These are phyloP conservation scores for Melastoma malabathricum DNA, from an alignment of 345 rosid species.

Conservation along the genomic window DNA sequence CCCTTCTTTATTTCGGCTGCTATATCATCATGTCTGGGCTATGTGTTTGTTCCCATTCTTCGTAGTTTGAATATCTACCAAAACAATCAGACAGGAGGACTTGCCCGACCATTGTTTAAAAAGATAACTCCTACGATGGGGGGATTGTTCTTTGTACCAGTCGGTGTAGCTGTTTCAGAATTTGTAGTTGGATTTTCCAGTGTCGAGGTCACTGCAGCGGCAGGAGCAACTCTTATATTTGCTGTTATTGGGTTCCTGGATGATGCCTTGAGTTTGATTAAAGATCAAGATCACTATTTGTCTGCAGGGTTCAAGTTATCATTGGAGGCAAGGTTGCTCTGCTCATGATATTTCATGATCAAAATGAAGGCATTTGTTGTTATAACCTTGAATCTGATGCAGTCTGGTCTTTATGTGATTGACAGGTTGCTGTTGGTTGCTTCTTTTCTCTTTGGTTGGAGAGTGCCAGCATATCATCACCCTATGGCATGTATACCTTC, in stretches of 20 bases:
- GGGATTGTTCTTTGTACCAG: slow-evolving; percentile 64
- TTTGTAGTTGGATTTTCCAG: slow-evolving; percentile 41
- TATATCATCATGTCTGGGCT: slow-evolving; percentile 51
- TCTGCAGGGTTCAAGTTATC: slow-evolving; percentile 38
- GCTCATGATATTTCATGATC: neutral
- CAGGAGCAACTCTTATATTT: slow-evolving; percentile 52
- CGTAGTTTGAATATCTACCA: slow-evolving; percentile 37
- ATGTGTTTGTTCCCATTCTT: slow-evolving; percentile 60
- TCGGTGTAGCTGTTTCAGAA: slow-evolving; percentile 60
- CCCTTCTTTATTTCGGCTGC: slow-evolving; percentile 55
- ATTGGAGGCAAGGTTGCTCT: slow-evolving; percentile 40
- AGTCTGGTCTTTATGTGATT: neutral
- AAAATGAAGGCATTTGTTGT: neutral
- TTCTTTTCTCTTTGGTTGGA: slow-evolving; percentile 80
- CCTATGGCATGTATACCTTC: slow-evolving; percentile 98
- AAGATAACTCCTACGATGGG: slow-evolving; percentile 75
- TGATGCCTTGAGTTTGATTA: slow-evolving; percentile 38
- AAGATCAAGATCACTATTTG: slow-evolving; percentile 28
- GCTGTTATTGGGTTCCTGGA: slow-evolving; percentile 60
- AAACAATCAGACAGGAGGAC: slow-evolving; percentile 27
- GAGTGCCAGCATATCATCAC: slow-evolving; percentile 44
- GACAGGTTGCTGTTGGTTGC: slow-evolving; percentile 57
- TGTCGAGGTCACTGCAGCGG: slow-evolving; percentile 58
- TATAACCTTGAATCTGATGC: neutral
- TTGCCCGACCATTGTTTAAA: slow-evolving; percentile 27